Evolutionary conservation across 2,329 filamentous ascomycete genomes (phyloP), one percentile per base, ranked within the genome.

Genomic region (Balansia obtecta): DNA sequence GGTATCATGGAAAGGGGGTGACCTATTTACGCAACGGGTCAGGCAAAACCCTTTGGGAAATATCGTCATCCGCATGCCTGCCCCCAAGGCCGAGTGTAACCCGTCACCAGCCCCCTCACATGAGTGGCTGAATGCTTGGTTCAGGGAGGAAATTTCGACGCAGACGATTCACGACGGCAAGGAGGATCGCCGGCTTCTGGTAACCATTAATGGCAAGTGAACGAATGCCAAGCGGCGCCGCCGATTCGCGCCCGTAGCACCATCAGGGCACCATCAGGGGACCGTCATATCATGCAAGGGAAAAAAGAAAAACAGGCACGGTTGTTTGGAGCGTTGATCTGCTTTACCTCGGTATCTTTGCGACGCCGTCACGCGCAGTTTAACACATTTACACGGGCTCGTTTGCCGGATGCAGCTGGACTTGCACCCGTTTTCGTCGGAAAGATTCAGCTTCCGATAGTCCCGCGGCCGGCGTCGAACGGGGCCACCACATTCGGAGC

Each of bases 321-420:
- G 4, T 5, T 27, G 27, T 27, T 27, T 27, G 4, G 27, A 27
- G 27, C 27, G 27, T 5, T 27, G 27, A 27, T 27, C 27, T 27
- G 27, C 27, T 27, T 27, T 27, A 27, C 27, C 4, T 27, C 27
- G 27, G 27, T 8, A 7, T 6, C 27, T 27, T 27, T 27, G 27
- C 27, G 5, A 27, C 27, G 27, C 27, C 5, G 27, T 27, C 27
- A 27, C 27, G 27, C 27, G 27, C 27, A 27, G 27, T 27, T 27
- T 27, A 7, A 27, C 27, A 27, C 27, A 7, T 27, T 27, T 27
- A 27, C 27, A 27, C 27, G 27, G 16, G 32, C 44, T 37, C 7
- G 9, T 30, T 30, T 33, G 15, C 46, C 46, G 38, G 46, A 48
- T 34, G 46, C 38, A 48, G 46, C 20, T 48, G 46, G 45, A 38